Percentiles rank a stretch among this genome's conserved stretches.
Evolutionary conservation across 2,329 filamentous ascomycete genomes (phyloP).

Genomic region (Chrysosporium keratinophilum): DNA sequence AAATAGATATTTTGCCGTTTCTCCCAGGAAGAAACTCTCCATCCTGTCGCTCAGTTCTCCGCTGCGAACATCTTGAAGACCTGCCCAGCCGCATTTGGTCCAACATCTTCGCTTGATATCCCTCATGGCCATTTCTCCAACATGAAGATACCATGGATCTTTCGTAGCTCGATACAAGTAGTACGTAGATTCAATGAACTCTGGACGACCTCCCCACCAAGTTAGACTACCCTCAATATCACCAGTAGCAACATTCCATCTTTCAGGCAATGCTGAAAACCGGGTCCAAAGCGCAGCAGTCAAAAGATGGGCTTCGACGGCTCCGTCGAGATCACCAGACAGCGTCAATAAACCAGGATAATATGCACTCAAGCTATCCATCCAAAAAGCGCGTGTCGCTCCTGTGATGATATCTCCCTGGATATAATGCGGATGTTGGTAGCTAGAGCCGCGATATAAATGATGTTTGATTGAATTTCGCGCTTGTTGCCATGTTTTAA

Average conservation of each 20-base stretch:
- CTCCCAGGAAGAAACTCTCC: slow-evolving; percentile 97
- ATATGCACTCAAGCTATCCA: slow-evolving; percentile 90
- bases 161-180: slow-evolving; percentile 88
- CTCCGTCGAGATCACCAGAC: slow-evolving; percentile 82
- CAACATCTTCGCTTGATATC: slow-evolving; percentile 84
- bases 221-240: slow-evolving; percentile 75
- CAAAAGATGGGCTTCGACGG: slow-evolving; percentile 76
- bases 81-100: slow-evolving; percentile 87
- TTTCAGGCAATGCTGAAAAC: slow-evolving; percentile 85
- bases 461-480: slow-evolving; percentile 83
- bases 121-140: slow-evolving; percentile 86
- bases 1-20: slow-evolving; percentile 93
- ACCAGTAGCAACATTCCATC: slow-evolving; percentile 79
- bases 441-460: slow-evolving; percentile 64
- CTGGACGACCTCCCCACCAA: slow-evolving; percentile 92
- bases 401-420: slow-evolving; percentile 84
- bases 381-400: slow-evolving; percentile 81
- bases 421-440: slow-evolving; percentile 83
- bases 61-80: slow-evolving; percentile 67
- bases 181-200: slow-evolving; percentile 95
- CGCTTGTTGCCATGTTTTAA: slow-evolving; percentile 72
- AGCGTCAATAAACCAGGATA: slow-evolving; percentile 81
- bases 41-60: slow-evolving; percentile 88
- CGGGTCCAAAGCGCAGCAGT: slow-evolving; percentile 91
- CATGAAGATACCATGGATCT: slow-evolving; percentile 92